Evolutionary conservation across 768 basidiomycete genomes (phyloP), one percentile per base, ranked within the genome.

Genomic region (Tricholomella constricta): DNA sequence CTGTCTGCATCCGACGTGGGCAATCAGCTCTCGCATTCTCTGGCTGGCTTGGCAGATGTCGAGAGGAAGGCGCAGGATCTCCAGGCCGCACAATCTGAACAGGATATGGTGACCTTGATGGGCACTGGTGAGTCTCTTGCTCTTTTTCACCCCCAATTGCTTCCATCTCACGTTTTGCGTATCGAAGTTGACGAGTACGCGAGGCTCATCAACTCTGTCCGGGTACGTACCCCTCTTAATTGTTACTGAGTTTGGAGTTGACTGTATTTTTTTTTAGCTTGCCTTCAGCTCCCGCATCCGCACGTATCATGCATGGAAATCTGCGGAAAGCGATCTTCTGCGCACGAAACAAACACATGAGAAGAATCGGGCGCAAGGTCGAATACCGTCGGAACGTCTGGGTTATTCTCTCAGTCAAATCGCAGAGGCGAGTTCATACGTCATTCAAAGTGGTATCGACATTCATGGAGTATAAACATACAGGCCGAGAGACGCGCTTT

Each of bases 261-360:
- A 42, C 45, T 12, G 4, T 48, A 4, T 26, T 10, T 44, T 14
- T 45, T 15, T 12, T 15, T 59, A 96, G 91, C 77, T 92, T 55
- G 92, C 95, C 2, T 97, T 98, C 69, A 82, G 77, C 45, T 91
- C 92, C 0, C 88, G 97, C 45, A 81, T 95, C 54, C 89, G 94
- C 50, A 84, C 82, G 31, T 94, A 89, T 61, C 79, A 88, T 56
- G 68, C 77, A 8, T 96, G 90, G 91, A 91, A 94, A 65, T 78
- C 77, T 5, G 81, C 86, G 7, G 95, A 98, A 57, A 79, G 74
- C 37, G 88, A 95, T 37, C 74, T 88, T 6, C 72, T 82, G 19
- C 85, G 89, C 27, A 81, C 84, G 19, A 89, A 88, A 59, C 80
- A 86, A 58, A 75, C 75, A 7, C 89, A 96, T 62, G 96, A 98